Percentiles rank a stretch among this genome's conserved stretches.
Evolutionary conservation across 1,284 basidiomycete genomes (phyloP).

Genomic region (Fomitiporia mediterranea): DNA sequence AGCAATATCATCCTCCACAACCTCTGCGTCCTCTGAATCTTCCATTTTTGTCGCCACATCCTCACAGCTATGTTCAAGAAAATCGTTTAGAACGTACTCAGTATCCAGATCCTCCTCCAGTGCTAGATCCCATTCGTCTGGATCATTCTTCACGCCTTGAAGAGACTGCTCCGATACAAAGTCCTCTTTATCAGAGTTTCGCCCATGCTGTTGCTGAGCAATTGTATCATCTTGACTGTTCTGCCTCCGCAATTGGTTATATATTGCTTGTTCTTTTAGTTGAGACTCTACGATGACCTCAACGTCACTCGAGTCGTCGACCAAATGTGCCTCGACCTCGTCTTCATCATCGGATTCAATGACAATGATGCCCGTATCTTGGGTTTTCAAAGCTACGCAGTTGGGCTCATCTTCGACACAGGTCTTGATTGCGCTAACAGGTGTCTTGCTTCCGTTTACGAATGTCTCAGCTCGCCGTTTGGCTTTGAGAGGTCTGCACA

Average conservation of each 20-base stretch:
- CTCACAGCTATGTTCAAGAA: slow-evolving; percentile 25
- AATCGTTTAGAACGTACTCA: background rate
- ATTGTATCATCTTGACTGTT: background rate
- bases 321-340: slow-evolving; percentile 25
- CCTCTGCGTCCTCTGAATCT: slow-evolving; percentile 26
- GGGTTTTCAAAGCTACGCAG: slow-evolving; percentile 16
- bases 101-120: slow-evolving; percentile 46
- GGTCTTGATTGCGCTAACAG: background rate
- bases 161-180: slow-evolving; percentile 12
- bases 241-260: background rate
- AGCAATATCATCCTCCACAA: slow-evolving; percentile 24
- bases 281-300: slow-evolving; percentile 32
- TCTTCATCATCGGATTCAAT: slow-evolving; percentile 54
- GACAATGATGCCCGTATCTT: slow-evolving; percentile 49
- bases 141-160: slow-evolving; percentile 31
- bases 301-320: slow-evolving; percentile 19
- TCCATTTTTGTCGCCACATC: slow-evolving; percentile 27
- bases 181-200: background rate
- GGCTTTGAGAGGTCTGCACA: slow-evolving; percentile 23
- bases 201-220: background rate
- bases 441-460: slow-evolving; percentile 11
- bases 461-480: slow-evolving; percentile 16
- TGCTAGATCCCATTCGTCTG: slow-evolving; percentile 48
- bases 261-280: background rate
- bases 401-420: slow-evolving; percentile 1